These are phyloP conservation scores for Eutrema japonicum DNA, from an alignment of 345 rosid species.

Conservation along the genomic window DNA sequence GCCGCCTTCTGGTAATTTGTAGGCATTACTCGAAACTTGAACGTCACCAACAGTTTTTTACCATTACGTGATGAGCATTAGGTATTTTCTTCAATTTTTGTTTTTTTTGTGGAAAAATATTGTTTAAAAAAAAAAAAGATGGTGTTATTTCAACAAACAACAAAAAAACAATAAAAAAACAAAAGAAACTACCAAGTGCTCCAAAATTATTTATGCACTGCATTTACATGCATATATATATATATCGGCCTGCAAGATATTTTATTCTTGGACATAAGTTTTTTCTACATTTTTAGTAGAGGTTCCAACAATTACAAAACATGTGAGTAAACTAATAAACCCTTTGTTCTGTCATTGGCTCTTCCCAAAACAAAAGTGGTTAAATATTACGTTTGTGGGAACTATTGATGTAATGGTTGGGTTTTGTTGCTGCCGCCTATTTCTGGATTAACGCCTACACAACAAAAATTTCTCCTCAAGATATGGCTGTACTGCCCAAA, in stretches of 20 bases:
- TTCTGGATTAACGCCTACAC: conserved; percentile 8
- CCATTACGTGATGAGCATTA: neutral
- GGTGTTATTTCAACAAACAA: too few relatives aligned
- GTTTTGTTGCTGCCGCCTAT: conserved; percentile 22
- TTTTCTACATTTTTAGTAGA: neutral
- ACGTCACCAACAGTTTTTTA: neutral
- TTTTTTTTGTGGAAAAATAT: too few relatives aligned
- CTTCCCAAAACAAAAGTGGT: conserved; percentile 4
- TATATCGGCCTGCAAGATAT: neutral
- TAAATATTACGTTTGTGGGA: neutral
- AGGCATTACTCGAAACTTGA: neutral
- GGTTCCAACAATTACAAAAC: neutral
- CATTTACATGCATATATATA: neutral
- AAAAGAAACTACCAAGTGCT: too few relatives aligned
- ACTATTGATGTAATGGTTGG: neutral
- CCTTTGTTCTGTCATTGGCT: neutral
- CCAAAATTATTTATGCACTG: too few relatives aligned
- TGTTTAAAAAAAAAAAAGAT: too few relatives aligned
- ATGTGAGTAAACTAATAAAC: neutral
- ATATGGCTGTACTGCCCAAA: conserved; percentile 42
- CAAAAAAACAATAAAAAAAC: too few relatives aligned
- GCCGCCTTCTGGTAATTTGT: too few relatives aligned
- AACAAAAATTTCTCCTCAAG: conserved; percentile 43
- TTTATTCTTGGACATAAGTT: neutral
- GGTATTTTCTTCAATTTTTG: too few relatives aligned